These are phyloP conservation scores for Thermoascus crustaceus DNA, from an alignment of 2,329 filamentous ascomycete species.

Conservation along the genomic window DNA sequence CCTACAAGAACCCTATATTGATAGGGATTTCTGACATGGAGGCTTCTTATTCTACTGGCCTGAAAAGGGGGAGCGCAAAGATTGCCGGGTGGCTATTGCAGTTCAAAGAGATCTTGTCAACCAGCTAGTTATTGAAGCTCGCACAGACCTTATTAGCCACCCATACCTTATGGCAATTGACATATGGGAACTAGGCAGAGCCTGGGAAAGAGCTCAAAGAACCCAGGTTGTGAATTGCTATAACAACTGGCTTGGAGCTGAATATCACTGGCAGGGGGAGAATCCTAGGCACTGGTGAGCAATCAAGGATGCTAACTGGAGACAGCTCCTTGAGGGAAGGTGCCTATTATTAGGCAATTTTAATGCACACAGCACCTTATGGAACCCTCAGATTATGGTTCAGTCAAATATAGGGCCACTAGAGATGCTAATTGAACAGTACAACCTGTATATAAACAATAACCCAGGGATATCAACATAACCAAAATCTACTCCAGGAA, in stretches of 20 bases:
- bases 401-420: neutral
- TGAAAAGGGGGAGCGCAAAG: too few species aligned
- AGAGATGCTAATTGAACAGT: neutral
- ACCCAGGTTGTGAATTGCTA: neutral
- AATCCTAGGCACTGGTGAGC: too few species aligned
- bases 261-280: too few species aligned
- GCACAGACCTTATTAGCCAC: too few species aligned
- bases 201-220: neutral
- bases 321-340: too few species aligned
- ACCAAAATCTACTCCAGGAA: neutral
- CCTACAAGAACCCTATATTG: neutral
- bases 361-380: neutral
- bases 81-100: too few species aligned
- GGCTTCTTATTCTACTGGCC: neutral
- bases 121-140: too few species aligned
- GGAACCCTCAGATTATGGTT: neutral
- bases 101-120: too few species aligned
- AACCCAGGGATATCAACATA: neutral
- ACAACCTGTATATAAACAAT: neutral
- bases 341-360: too few species aligned
- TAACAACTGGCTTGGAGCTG: neutral
- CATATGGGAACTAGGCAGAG: too few species aligned
- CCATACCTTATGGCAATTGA: too few species aligned
- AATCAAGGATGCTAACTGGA: too few species aligned
- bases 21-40: neutral